A percentile compares a stretch with the other conserved stretches of the same genome.
Evolutionary conservation across 2,329 filamentous ascomycete genomes (phyloP).

Genomic region (Verticillium klebahnii): DNA sequence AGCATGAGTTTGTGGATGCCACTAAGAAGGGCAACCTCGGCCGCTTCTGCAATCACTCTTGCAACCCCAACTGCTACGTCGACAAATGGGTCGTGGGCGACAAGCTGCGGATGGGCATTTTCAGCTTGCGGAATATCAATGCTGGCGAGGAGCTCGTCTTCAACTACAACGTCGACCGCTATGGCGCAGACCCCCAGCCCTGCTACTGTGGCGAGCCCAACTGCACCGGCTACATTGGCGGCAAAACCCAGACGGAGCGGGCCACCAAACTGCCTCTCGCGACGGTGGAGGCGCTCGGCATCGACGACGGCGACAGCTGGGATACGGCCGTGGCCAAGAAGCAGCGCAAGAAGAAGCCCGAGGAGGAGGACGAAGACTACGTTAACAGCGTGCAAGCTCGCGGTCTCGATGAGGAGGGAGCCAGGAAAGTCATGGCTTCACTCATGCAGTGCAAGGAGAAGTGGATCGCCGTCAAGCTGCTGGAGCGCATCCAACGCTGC

Average conservation of each 20-base stretch:
- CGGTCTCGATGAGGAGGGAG: slow-evolving; percentile 73
- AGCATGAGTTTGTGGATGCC: slow-evolving; percentile 94
- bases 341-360: slow-evolving; percentile 84
- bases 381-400: slow-evolving; percentile 82
- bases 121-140: slow-evolving; percentile 78
- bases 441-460: slow-evolving; percentile 98
- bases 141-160: slow-evolving; percentile 95
- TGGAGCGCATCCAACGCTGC: slow-evolving; percentile 81
- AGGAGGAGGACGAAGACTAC: slow-evolving; percentile 92
- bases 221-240: slow-evolving; percentile 93
- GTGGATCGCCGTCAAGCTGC: slow-evolving; percentile 95
- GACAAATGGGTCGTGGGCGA: slow-evolving; percentile 99
- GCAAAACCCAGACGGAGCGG: slow-evolving; percentile 94
- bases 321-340: slow-evolving; percentile 86
- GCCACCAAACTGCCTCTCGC: slow-evolving; percentile 86
- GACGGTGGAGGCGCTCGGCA: slow-evolving; percentile 91
- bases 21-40: slow-evolving; percentile 95
- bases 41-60: slow-evolving; percentile 98
- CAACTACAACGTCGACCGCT: slow-evolving; percentile 99
- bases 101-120: slow-evolving; percentile 98
- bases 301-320: slow-evolving; percentile 90
- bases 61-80: slow-evolving; percentile 97
- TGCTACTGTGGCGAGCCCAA: slow-evolving; percentile 96
- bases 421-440: slow-evolving; percentile 92
- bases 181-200: slow-evolving; percentile 92